These are phyloP conservation scores for Penicillium parvum DNA, from an alignment of 495 filamentous ascomycete genomes.

Conservation along the genomic window DNA sequence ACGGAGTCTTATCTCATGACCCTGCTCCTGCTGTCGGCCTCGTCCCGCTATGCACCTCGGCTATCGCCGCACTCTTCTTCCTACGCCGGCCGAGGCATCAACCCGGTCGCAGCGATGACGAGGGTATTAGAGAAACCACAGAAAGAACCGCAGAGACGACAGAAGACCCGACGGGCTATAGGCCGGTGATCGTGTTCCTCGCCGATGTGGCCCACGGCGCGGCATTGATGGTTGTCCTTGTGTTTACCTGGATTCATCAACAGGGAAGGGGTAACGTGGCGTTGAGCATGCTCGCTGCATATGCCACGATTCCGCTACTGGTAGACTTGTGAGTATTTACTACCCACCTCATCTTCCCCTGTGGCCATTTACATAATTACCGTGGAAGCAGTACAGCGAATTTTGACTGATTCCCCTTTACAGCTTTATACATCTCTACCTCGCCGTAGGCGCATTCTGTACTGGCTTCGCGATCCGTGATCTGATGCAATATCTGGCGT, in stretches of 20 bases:
- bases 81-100: not conserved
- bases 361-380: not conserved
- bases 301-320: not conserved
- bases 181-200: not conserved
- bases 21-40: not conserved
- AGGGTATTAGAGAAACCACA: not conserved
- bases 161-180: not conserved
- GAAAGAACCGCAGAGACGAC: not conserved
- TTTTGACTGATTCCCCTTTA: not conserved
- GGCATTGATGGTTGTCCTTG: not conserved
- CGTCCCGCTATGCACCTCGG: not conserved
- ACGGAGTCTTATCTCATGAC: not conserved
- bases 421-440: not conserved
- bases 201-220: not conserved
- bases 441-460: constrained; percentile 1
- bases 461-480: not conserved
- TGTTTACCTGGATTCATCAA: not conserved
- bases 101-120: not conserved
- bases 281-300: constrained; percentile 1
- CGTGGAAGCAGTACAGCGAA: not conserved
- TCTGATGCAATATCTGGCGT: constrained; percentile 1
- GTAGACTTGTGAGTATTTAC: not conserved
- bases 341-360: not conserved
- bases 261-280: not conserved
- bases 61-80: not conserved